Base-by-base conservation (phyloP, 2,329 filamentous ascomycete species). In the Cercospora sp. region DNA sequence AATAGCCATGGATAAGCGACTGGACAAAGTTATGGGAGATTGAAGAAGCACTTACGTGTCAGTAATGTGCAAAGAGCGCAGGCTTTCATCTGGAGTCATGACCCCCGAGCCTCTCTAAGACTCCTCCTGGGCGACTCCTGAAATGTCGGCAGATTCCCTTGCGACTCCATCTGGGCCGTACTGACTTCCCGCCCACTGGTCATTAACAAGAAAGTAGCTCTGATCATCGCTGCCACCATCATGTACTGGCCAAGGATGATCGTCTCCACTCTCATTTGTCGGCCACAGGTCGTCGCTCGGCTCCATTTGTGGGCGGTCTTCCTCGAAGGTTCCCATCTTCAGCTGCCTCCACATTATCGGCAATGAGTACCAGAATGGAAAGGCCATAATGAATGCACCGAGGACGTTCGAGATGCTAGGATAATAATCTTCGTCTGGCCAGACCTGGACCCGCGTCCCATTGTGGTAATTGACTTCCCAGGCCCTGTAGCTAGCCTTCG, bases 1-100 rank as follows among this genome's bases (percentile, higher is more conserved):
- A 36, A 65, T 74, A 4, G 69, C 28, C 1, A 78, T 78, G 76
- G 76, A 78, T 66, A 57, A 70, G 63, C 68, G 73, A 33, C 70
- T 78, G 63, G 72, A 76, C 60, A 70, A 71, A 33, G 72, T 70
- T 1, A 61, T 66, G 23, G 63, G 63, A 30, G 63, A 65, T n/a
- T 65, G 63, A 65, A 48, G 20, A 28, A 53, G 23, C 13, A 30
- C 48, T 28, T 53, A 26, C 48, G 20, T 53, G 2, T 7, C 23
- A n/a, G 23, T n/a, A 5, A 23, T n/a, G 6, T 28, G 48, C 48
- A 6, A 5, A 3, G 48, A 53, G 12, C 23, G 20, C 48, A 26
- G 3, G 48, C 48, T 28, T 28, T 53, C 48, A 2, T 8, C 48
- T n/a, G 23, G 13, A 8, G 4, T 53, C 48, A 2, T 8, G 1